These are phyloP conservation scores for Melanogaster broomeanus DNA, from an alignment of 768 basidiomycete species.

Conservation along the genomic window DNA sequence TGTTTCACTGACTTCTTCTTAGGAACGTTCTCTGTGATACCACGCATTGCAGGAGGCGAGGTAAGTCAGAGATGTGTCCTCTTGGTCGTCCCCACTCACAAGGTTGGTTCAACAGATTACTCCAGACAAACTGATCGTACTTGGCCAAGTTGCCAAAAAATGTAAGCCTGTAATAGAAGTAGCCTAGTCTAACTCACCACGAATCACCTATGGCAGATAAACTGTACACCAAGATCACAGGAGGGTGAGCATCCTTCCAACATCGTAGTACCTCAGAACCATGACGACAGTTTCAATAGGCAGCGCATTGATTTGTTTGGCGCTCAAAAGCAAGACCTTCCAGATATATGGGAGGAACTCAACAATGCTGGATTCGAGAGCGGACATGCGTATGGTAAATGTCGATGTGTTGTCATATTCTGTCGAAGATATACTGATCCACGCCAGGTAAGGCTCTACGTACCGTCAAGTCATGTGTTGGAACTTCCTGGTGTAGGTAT, in stretches of 20 bases:
- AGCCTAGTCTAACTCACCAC: not conserved
- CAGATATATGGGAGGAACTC: conserved; percentile 67
- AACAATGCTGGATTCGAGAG: conserved; percentile 70
- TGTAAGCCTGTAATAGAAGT: conserved; percentile 33
- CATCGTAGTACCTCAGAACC: not conserved
- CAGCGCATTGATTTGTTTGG: conserved; percentile 76
- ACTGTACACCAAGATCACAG: conserved; percentile 65
- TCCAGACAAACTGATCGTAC: conserved; percentile 62
- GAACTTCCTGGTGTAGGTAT: conserved; percentile 70
- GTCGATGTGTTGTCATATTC: not conserved
- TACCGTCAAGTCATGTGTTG: conserved; percentile 80
- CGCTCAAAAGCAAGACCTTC: conserved; percentile 67
- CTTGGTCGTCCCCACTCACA: not conserved
- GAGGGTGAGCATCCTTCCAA: conserved; percentile 24
- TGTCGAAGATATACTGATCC: not conserved
- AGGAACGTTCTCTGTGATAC: conserved; percentile 71
- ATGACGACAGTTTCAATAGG: conserved; percentile 23
- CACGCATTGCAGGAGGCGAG: conserved; percentile 72
- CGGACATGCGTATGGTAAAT: conserved; percentile 72
- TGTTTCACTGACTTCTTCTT: not conserved
- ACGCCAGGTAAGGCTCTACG: conserved; percentile 49
- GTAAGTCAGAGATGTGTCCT: conserved; percentile 18
- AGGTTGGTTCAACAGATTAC: conserved; percentile 41
- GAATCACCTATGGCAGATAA: conserved; percentile 30
- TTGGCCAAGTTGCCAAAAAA: conserved; percentile 68